Conservation (phyloP, 2,329 filamentous ascomycete species). For the Cytospora piceicola region DNA sequence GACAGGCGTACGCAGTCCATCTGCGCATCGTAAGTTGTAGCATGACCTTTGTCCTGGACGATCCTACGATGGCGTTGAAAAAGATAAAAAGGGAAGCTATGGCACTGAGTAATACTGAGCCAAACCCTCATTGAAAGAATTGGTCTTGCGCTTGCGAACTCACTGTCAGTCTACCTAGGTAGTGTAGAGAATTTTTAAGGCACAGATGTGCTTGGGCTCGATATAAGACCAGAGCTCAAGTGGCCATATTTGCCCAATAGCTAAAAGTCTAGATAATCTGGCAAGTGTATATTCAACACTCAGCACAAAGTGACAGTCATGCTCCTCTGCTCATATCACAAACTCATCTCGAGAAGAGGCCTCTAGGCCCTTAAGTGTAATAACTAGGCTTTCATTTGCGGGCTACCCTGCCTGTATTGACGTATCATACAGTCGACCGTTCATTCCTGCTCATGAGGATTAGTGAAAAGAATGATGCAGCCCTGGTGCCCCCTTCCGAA, state of each 20-base stretch:
- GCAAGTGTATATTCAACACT: not conserved
- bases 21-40: not conserved
- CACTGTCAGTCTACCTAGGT: no score
- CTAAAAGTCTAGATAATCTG: not conserved
- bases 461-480: constrained; percentile 15
- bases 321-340: not conserved
- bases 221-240: not conserved
- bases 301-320: not conserved
- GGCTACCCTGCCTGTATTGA: constrained; percentile 14
- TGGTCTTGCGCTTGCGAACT: not conserved
- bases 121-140: no score
- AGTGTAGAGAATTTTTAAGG: not conserved
- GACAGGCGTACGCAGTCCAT: not conserved
- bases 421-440: constrained; percentile 8
- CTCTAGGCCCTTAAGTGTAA: not conserved
- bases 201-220: not conserved
- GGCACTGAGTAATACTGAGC: no score
- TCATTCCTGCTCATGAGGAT: not conserved
- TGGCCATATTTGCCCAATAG: not conserved
- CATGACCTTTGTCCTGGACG: no score
- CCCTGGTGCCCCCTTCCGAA: constrained; percentile 9
- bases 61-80: no score
- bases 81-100: no score
- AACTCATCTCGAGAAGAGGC: not conserved
- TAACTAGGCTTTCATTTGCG: not conserved